phyloP scores from a whole-genome alignment of 202 grass and related monocot genomes.

The Musa balbisiana region DNA sequence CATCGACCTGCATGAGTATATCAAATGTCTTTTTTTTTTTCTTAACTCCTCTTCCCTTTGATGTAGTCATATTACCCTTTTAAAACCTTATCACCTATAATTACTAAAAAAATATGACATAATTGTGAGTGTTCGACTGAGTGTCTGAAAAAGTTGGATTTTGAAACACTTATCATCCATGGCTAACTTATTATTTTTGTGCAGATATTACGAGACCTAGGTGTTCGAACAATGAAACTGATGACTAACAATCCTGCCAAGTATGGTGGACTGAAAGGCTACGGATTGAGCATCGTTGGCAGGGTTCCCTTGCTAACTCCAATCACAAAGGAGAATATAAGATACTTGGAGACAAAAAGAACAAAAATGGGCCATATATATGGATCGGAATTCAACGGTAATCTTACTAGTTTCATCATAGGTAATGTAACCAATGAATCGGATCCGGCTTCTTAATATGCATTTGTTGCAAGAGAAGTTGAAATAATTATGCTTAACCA shows the following conservation, averaged over 20 bases:
- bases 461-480: not conserved
- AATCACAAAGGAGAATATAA: slow-evolving; percentile 82
- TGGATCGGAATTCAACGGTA: slow-evolving; percentile 30
- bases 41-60: no score
- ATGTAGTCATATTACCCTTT: no score
- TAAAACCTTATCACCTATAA: no score
- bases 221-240: slow-evolving; percentile 73
- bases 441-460: not conserved
- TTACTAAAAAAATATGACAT: not conserved
- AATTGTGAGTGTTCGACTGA: not conserved
- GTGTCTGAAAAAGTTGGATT: not conserved
- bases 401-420: slow-evolving; percentile 8
- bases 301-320: slow-evolving; percentile 80
- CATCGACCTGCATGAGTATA: no score
- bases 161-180: not conserved
- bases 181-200: not conserved
- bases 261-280: slow-evolving; percentile 79
- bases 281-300: slow-evolving; percentile 61
- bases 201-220: slow-evolving; percentile 76
- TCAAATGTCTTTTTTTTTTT: no score
- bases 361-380: slow-evolving; percentile 85
- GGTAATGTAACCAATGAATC: not conserved
- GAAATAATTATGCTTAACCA: not conserved
- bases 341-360: slow-evolving; percentile 81
- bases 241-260: slow-evolving; percentile 96